A percentile compares a stretch with the other conserved stretches of the same genome.
Evolutionary conservation across 192 early-diverging fungal species (phyloP).

Genomic region (Coemansia sp.): DNA sequence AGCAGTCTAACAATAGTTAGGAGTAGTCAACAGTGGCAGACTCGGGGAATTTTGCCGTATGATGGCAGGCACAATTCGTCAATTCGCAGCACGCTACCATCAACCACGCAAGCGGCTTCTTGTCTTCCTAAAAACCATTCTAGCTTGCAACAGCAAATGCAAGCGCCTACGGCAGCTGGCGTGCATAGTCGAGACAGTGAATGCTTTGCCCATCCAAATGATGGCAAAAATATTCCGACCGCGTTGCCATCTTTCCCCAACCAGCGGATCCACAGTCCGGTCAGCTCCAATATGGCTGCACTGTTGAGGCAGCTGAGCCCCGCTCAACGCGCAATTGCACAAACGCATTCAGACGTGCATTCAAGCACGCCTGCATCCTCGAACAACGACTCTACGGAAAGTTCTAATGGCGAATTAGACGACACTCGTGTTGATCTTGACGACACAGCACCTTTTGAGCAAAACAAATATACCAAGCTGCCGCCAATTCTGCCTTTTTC

Average conservation of each 20-base stretch:
- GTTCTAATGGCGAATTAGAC: slow-evolving; percentile 18
- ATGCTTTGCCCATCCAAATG: neutral
- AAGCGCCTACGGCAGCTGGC: neutral
- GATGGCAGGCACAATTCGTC: slow-evolving; percentile 7
- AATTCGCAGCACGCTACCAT: slow-evolving; percentile 25
- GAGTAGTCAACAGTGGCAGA: neutral
- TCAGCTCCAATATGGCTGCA: neutral
- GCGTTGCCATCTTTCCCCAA: neutral
- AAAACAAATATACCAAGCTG: neutral
- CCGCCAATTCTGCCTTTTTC: slow-evolving; percentile 1
- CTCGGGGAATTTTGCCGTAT: neutral
- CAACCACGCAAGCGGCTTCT: neutral
- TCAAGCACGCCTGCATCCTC: neutral
- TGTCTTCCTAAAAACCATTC: neutral
- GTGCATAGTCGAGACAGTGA: neutral
- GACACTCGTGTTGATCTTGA: slow-evolving; percentile 31
- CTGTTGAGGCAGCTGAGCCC: neutral
- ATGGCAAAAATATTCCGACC: neutral
- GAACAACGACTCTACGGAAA: neutral
- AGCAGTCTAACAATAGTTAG: neutral
- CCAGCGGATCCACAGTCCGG: neutral
- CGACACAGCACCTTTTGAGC: neutral
- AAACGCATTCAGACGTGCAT: neutral
- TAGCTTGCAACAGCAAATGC: neutral
- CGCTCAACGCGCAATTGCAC: neutral